phyloP scores from a whole-genome alignment of 805 yeast species.

The Cyberlindnera suaveolens region DNA sequence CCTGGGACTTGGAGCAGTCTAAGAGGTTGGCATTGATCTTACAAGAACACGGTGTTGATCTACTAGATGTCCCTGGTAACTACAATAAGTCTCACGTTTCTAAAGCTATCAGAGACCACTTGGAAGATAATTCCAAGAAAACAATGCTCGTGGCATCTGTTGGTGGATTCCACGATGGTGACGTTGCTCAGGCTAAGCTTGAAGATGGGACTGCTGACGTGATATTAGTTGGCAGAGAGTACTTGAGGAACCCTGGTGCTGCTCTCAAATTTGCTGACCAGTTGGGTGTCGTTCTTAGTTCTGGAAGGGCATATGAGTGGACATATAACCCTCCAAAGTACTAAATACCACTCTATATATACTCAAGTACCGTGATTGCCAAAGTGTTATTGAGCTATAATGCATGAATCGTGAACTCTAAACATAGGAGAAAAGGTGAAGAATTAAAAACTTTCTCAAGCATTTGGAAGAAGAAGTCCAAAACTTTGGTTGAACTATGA shows the following conservation, averaged over 20 bases:
- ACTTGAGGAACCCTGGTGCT: conserved; percentile 44
- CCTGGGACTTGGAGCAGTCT: conserved; percentile 13
- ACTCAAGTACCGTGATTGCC: no score
- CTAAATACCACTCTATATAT: neutral
- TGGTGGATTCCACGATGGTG: conserved; percentile 34
- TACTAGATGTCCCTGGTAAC: conserved; percentile 50
- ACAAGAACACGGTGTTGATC: conserved; percentile 39
- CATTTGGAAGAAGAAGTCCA: neutral
- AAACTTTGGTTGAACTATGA: no score
- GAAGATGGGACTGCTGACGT: conserved; percentile 42
- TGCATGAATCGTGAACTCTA: no score
- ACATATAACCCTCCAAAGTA: conserved; percentile 20
- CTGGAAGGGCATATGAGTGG: conserved; percentile 30
- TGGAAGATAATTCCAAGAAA: conserved; percentile 32
- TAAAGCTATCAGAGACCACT: conserved; percentile 26
- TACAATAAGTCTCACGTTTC: conserved; percentile 26
- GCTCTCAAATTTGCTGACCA: conserved; percentile 46
- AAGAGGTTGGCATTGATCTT: conserved; percentile 33
- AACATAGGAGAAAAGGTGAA: no score
- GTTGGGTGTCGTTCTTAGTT: conserved; percentile 34
- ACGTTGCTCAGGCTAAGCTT: conserved; percentile 33
- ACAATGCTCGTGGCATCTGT: conserved; percentile 37
- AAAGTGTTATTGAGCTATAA: no score
- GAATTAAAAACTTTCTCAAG: neutral
- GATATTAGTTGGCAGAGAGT: conserved; percentile 39